A percentile compares a stretch with the other conserved stretches of the same genome.
phyloP scores from a whole-genome alignment of 768 basidiomycete species.

The Stropharia rugosoannulata region DNA sequence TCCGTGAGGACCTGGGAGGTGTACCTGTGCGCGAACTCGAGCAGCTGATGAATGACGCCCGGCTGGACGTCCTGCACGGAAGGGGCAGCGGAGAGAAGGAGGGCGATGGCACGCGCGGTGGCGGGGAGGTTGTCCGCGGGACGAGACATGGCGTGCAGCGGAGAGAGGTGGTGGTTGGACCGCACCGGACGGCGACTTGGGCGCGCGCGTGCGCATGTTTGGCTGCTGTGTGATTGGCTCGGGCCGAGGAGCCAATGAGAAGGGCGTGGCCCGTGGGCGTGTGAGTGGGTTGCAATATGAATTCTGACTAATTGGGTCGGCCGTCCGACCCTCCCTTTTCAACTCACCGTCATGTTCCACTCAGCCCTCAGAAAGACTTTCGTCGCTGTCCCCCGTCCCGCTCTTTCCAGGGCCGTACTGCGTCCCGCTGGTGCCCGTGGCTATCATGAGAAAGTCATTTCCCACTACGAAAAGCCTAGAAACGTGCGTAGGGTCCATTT shows the following conservation, averaged over 20 bases:
- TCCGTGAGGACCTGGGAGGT: slow-evolving; percentile 82
- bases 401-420: slow-evolving; percentile 34
- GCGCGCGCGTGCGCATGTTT: background rate
- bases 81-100: slow-evolving; percentile 80
- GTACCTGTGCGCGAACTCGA: slow-evolving; percentile 86
- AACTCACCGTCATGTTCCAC: slow-evolving; percentile 66
- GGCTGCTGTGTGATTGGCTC: slow-evolving; percentile 15
- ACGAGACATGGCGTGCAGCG: slow-evolving; percentile 35
- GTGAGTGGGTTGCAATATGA: slow-evolving; percentile 12
- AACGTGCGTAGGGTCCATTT: slow-evolving; percentile 69
- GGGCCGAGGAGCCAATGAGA: slow-evolving; percentile 9
- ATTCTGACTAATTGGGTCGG: slow-evolving; percentile 2
- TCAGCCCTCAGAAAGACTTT: slow-evolving; percentile 54
- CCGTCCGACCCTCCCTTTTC: slow-evolving; percentile 6
- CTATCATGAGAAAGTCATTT: slow-evolving; percentile 96
- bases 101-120: slow-evolving; percentile 82
- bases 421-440: slow-evolving; percentile 60
- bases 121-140: slow-evolving; percentile 72
- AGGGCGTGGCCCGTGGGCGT: slow-evolving; percentile 11
- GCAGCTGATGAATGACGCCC: slow-evolving; percentile 80
- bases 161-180: background rate
- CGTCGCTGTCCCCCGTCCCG: slow-evolving; percentile 45
- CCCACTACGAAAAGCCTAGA: slow-evolving; percentile 96
- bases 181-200: background rate
- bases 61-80: slow-evolving; percentile 86